Evolutionary conservation across 257 asterid species (phyloP).

Genomic region (Gardenia jasminoides): DNA sequence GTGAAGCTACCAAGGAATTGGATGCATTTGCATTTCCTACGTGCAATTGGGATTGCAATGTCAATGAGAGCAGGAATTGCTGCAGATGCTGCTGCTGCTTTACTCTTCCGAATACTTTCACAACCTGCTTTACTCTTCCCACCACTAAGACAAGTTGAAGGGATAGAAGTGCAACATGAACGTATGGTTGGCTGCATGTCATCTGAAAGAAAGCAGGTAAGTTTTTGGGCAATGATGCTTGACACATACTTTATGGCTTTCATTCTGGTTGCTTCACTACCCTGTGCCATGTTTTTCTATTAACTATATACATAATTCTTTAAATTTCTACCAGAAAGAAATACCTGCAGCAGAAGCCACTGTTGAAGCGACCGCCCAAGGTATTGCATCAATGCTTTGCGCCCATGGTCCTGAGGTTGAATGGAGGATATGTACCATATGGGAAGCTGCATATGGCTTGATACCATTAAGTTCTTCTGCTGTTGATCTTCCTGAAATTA

Average conservation of each 20-base stretch:
- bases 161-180: slow-evolving; percentile 68
- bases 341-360: slow-evolving; percentile 84
- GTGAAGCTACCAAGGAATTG: slow-evolving; percentile 95
- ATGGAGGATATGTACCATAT: slow-evolving; percentile 98
- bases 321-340: slow-evolving; percentile 59
- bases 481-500: slow-evolving; percentile 94
- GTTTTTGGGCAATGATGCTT: slow-evolving; percentile 23
- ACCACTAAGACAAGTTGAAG: slow-evolving; percentile 91
- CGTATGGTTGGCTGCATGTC: slow-evolving; percentile 59
- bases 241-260: not conserved
- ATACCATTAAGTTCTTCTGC: slow-evolving; percentile 94
- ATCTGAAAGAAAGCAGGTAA: slow-evolving; percentile 68
- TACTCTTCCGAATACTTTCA: slow-evolving; percentile 93
- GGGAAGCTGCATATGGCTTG: slow-evolving; percentile 99
- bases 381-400: slow-evolving; percentile 99
- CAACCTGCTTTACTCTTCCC: slow-evolving; percentile 98
- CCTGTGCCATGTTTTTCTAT: slow-evolving; percentile 10
- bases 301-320: not conserved
- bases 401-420: slow-evolving; percentile 99
- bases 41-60: slow-evolving; percentile 97
- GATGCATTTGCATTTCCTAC: slow-evolving; percentile 99
- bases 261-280: slow-evolving; percentile 14
- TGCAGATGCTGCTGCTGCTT: slow-evolving; percentile 98
- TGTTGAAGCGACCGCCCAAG: slow-evolving; percentile 97
- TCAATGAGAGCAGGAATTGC: slow-evolving; percentile 98